A percentile compares a stretch with the other conserved stretches of the same genome.
Conservation (phyloP, 2,329 filamentous ascomycete species). For the Hypoxylon sp. region DNA sequence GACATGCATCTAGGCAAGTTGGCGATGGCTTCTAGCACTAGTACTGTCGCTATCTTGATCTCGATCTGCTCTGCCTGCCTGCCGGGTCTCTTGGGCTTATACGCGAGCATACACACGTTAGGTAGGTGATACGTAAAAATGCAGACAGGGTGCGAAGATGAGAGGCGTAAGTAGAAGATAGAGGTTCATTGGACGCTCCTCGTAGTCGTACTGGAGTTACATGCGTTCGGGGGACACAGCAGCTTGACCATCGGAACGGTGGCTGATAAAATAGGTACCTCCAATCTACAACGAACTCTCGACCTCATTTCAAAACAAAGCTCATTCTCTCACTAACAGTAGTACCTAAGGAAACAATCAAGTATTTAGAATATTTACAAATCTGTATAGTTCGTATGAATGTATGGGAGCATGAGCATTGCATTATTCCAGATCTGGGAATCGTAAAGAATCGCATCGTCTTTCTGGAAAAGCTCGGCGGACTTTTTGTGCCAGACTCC, state of each 20-base stretch:
- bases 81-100: background rate
- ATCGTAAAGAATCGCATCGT: slow-evolving; percentile 11
- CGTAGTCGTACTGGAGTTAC: background rate
- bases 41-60: background rate
- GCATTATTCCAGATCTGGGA: slow-evolving; percentile 11
- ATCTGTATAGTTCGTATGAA: background rate
- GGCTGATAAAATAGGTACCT: background rate
- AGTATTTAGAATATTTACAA: no score
- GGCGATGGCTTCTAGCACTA: background rate
- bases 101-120: background rate
- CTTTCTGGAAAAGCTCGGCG: slow-evolving; percentile 11
- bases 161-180: background rate
- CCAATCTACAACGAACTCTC: background rate
- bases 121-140: background rate
- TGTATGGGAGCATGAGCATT: background rate
- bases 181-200: background rate
- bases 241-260: slow-evolving; percentile 14
- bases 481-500: slow-evolving; percentile 17
- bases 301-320: background rate
- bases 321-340: background rate
- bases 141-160: background rate
- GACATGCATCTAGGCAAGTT: background rate
- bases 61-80: background rate
- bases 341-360: no score
- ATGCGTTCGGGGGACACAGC: slow-evolving; percentile 3